Percentiles rank a stretch among this genome's conserved stretches.
Evolutionary conservation across 345 rosid species (phyloP).

Genomic region (Carallia brachiata): DNA sequence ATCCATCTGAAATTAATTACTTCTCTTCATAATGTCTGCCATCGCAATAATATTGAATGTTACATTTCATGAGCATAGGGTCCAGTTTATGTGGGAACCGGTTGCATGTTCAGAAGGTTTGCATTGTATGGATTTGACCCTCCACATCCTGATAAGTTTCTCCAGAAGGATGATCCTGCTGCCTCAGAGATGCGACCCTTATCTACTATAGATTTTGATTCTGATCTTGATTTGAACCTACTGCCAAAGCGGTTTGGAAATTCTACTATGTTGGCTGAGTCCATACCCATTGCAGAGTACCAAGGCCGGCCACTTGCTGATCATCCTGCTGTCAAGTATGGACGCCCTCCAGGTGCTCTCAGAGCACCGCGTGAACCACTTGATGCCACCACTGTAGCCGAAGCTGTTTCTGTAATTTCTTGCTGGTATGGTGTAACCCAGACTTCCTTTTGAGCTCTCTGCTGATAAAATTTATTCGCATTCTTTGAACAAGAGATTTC

Average conservation of each 20-base stretch:
- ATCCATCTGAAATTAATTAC: not conserved
- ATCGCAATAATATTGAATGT: not conserved
- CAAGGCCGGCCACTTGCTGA: constrained; percentile 90
- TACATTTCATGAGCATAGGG: constrained; percentile 39
- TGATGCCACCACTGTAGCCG: constrained; percentile 83
- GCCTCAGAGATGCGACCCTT: constrained; percentile 60
- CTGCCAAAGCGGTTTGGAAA: constrained; percentile 91
- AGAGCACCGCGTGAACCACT: constrained; percentile 82
- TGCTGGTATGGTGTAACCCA: constrained; percentile 53
- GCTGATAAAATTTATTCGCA: too few species aligned
- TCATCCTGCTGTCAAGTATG: constrained; percentile 80
- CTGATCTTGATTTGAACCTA: constrained; percentile 71
- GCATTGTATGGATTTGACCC: constrained; percentile 94
- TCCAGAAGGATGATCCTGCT: constrained; percentile 26
- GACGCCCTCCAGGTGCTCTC: constrained; percentile 84
- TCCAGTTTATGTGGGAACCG: constrained; percentile 93
- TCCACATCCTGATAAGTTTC: constrained; percentile 46
- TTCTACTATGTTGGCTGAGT: constrained; percentile 81
- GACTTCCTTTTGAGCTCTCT: not conserved
- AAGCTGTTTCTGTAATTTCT: constrained; percentile 87
- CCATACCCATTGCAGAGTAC: constrained; percentile 78
- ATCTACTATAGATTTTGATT: constrained; percentile 68
- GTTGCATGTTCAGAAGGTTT: constrained; percentile 84
- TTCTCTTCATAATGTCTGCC: not conserved
- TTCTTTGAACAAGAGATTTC: too few species aligned